These are phyloP conservation scores for Aspergillus cavernicola DNA, from an alignment of 495 filamentous ascomycete species.

Conservation along the genomic window DNA sequence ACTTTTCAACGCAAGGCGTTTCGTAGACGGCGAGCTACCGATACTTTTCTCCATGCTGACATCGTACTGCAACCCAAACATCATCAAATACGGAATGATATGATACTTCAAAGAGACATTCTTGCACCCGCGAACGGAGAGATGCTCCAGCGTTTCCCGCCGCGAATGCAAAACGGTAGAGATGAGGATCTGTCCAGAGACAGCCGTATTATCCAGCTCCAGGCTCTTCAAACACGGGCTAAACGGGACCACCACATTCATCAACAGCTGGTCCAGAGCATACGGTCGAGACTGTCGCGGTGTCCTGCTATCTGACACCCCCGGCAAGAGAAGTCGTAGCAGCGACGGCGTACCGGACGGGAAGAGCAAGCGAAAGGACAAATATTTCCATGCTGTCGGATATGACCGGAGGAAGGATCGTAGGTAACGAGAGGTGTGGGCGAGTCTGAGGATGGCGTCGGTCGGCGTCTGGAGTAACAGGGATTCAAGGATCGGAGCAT, in stretches of 20 bases:
- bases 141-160: constrained; percentile 51
- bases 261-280: constrained; percentile 54
- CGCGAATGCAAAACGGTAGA: constrained; percentile 51
- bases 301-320: constrained; percentile 30
- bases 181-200: constrained; percentile 53
- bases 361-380: constrained; percentile 55
- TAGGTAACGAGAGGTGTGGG: constrained; percentile 53
- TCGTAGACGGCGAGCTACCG: constrained; percentile 30
- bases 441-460: constrained; percentile 52
- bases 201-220: constrained; percentile 60
- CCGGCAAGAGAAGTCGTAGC: constrained; percentile 33
- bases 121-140: constrained; percentile 61
- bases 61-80: constrained; percentile 46
- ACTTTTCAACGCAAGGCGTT: constrained; percentile 52
- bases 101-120: constrained; percentile 65
- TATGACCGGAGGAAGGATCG: constrained; percentile 53
- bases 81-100: constrained; percentile 54
- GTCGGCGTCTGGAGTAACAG: constrained; percentile 56
- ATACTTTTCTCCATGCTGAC: constrained; percentile 37
- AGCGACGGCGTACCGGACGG: constrained; percentile 38
- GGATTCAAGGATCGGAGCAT: constrained; percentile 55
- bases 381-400: constrained; percentile 58
- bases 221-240: constrained; percentile 53
- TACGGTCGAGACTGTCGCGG: constrained; percentile 53
- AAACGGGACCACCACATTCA: constrained; percentile 52